Percentiles rank a stretch among this genome's conserved stretches.
phyloP scores from a whole-genome alignment of 2,329 filamentous ascomycete genomes.

The Hymenoscyphus fructigenus region DNA sequence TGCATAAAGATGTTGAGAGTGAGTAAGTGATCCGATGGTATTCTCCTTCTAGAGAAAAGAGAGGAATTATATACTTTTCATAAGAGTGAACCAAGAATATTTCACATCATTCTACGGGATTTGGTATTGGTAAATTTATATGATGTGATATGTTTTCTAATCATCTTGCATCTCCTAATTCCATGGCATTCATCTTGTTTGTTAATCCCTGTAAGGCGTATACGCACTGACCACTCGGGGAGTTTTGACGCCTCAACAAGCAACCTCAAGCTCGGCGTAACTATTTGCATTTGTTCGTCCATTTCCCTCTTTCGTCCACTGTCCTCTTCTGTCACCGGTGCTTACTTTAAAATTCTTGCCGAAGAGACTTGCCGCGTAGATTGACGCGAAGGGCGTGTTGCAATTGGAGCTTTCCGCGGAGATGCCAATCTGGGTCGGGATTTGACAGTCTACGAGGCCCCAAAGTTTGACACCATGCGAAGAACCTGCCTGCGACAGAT shows the following conservation, averaged over 20 bases:
- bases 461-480: not conserved
- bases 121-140: not conserved
- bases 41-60: not conserved
- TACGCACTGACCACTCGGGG: not conserved
- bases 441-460: not conserved
- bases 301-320: not conserved
- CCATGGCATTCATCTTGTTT: not conserved
- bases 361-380: not conserved
- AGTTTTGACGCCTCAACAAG: not conserved
- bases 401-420: not conserved
- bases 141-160: not conserved
- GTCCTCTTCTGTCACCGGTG: not conserved
- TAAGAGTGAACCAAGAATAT: not conserved
- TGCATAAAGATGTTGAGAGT: too few species aligned
- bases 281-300: not conserved
- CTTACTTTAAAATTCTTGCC: not conserved
- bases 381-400: not conserved
- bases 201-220: not conserved
- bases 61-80: not conserved
- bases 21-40: not conserved
- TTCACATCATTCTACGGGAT: not conserved
- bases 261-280: not conserved
- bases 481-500: too few species aligned
- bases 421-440: not conserved
- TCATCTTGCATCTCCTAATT: not conserved